Conservation (phyloP, 2,329 filamentous ascomycete species). For the Aspergillus sp. region DNA sequence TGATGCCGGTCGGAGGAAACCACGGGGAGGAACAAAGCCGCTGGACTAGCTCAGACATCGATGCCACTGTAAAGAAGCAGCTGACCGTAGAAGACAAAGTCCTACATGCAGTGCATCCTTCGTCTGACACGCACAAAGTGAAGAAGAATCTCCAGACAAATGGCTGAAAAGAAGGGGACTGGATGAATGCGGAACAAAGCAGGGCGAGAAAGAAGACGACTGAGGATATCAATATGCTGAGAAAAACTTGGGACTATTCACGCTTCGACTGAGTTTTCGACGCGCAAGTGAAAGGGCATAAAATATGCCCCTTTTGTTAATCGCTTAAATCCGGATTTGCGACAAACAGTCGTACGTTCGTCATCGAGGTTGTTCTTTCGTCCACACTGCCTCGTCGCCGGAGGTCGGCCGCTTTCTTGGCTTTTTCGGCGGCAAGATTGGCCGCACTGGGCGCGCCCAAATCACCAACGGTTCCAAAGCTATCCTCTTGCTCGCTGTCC, state of each 20-base stretch:
- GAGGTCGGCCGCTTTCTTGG: slow-evolving; percentile 49
- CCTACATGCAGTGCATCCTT: background rate
- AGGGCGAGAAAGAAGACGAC: background rate
- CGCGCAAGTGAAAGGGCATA: slow-evolving; percentile 5
- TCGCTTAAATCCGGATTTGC: slow-evolving; percentile 54
- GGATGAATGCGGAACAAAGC: background rate
- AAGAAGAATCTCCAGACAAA: background rate
- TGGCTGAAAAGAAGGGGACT: background rate
- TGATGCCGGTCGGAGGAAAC: slow-evolving; percentile 16
- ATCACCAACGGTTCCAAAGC: slow-evolving; percentile 59
- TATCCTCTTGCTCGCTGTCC: slow-evolving; percentile 52
- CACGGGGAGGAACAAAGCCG: background rate
- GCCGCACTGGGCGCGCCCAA: slow-evolving; percentile 52
- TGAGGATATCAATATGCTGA: slow-evolving; percentile 15
- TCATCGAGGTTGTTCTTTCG: slow-evolving; percentile 54
- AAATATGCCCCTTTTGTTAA: slow-evolving; percentile 24
- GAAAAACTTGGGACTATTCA: slow-evolving; percentile 1
- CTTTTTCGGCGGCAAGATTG: slow-evolving; percentile 43
- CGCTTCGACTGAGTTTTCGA: background rate
- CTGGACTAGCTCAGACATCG: background rate
- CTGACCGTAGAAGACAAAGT: background rate
- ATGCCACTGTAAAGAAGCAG: background rate
- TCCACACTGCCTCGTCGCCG: slow-evolving; percentile 54
- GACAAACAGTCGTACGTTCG: slow-evolving; percentile 50
- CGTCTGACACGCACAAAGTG: background rate